Evolutionary conservation across 768 basidiomycete species (phyloP).

Genomic region (Collybiopsis luxurians): DNA sequence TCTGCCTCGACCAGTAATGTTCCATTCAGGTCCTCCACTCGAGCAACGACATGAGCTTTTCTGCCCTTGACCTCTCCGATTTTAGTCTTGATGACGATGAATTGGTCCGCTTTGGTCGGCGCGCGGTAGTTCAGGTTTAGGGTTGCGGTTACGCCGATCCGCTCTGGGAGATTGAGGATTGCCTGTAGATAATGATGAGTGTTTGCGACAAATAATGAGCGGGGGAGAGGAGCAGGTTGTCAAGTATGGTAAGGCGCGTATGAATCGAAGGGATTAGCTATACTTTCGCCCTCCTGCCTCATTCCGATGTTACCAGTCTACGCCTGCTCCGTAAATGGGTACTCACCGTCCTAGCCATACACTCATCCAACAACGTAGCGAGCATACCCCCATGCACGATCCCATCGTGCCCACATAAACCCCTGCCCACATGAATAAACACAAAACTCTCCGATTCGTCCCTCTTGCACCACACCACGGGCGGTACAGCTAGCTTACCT

Average conservation of each 20-base stretch:
- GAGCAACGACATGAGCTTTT: constrained; percentile 69
- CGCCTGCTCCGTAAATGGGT: too few relatives aligned
- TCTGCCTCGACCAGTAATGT: constrained; percentile 77
- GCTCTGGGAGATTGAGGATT: constrained; percentile 78
- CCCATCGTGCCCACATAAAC: constrained; percentile 90
- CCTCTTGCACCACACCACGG: constrained; percentile 67
- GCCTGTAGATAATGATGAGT: constrained; percentile 49
- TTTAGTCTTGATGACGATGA: constrained; percentile 75
- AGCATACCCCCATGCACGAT: constrained; percentile 93
- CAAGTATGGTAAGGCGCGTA: too few relatives aligned
- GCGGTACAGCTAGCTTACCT: constrained; percentile 77
- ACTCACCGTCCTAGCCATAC: constrained; percentile 73
- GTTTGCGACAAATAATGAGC: neutral
- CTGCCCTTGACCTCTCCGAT: constrained; percentile 71
- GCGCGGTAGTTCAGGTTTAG: constrained; percentile 80
- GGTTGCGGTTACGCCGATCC: constrained; percentile 91
- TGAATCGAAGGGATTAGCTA: too few relatives aligned
- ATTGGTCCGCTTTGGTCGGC: constrained; percentile 92
- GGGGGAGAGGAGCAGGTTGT: too few relatives aligned
- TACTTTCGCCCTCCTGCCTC: too few relatives aligned
- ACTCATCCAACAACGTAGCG: constrained; percentile 89
- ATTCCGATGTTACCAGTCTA: too few relatives aligned
- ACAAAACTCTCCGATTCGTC: constrained; percentile 76
- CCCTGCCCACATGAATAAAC: constrained; percentile 81
- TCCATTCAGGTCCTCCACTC: constrained; percentile 80